Base-by-base conservation (phyloP, 1,284 basidiomycete genomes). In the Hypsizygus ulmarius region DNA sequence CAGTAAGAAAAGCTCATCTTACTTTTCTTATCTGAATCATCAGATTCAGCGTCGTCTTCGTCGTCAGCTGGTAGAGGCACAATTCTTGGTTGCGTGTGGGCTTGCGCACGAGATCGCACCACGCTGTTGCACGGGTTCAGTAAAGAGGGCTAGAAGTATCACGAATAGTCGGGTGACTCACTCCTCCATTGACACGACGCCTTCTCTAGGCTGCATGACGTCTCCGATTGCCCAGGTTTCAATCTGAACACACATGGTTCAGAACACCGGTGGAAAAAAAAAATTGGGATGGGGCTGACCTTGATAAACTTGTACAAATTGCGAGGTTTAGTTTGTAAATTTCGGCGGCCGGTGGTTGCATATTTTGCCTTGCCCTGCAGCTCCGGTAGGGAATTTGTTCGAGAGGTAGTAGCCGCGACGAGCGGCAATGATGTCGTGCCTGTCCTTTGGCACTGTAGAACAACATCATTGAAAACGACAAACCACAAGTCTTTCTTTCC, bases 401-500 rank as follows among this genome's bases (percentile, higher is more conserved):
- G 72, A 42, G 79, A 81, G 59, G 78, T 83, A 18, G 81, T 77
- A n/a, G 81, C 78, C 7, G 89, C 79, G 7, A 84, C 87, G 50
- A 97, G 69, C 0, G 94, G 93, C 40, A 97, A 65, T 3, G 85
- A 87, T 0, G 96, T 99, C 7, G 87, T 88, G 8, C 96, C 96
- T 1, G 84, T 88, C 44, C 91, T 78, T 62, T 95, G 92, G 65
- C 95, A 98, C 43, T 93, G 79, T 37, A 99, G 71, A 9, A 94
- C 87, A 38, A 99, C 95, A 64, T 99, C 96, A 47, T 94, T 94
- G 72, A 99, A 98, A 10, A 85, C 81, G 0, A 99, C 90, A 45
- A 96, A 75, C 96, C 96, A 99, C 42, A 94, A 63, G 59, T 98
- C 95, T 61, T 87, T 87, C 72, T 87, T 87, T 33, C 85, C 80